Base-by-base conservation (phyloP, 2,329 filamentous ascomycete species). In the Shiraia bambusicola region DNA sequence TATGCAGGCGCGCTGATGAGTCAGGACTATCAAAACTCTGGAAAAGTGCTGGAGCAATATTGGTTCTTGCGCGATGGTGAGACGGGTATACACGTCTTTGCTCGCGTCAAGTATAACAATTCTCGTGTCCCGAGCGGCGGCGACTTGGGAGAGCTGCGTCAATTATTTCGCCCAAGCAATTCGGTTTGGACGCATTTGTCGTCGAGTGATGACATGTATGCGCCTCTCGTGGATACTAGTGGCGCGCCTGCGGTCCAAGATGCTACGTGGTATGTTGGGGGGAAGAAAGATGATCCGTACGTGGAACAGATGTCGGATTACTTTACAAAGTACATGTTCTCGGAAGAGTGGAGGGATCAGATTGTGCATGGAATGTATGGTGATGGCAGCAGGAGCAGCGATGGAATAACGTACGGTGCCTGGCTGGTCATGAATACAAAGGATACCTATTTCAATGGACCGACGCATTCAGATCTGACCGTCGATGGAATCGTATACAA, bases 401-500 rank as follows among this genome's bases (percentile, higher is more conserved):
- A 78, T 43, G 76, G 76, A 10, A 72, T 71, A 1, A 76, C 76
- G 0, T 84, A 76, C 47, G 81, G 81, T 2, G 77, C 78, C 2
- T 84, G 80, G 81, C 65, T 84, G 11, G 79, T 84, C 1, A 80
- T 82, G 75, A 83, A 83, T 54, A 83, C 78, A 0, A 77, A 76
- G 49, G 81, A 84, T 37, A 82, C 79, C 0, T 83, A 82, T 51
- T 83, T 77, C 54, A 78, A 78, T 7, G 82, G 81, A 0, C 81
- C 81, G 0, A 65, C 80, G 2, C 80, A 84, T 59, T 83, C 80
- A 0, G 82, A 84, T 52, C 66, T 85, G 5, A 76, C 76, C 0
- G 82, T 84, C 0, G 82, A 84, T 50, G 81, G 81, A 0, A 83
- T 84, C 33, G 73, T 84, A 0, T 84, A 84, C 59, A 83, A 85